phyloP scores from a whole-genome alignment of 2,329 filamentous ascomycete species.

The Pseudofabraea citricarpa region DNA sequence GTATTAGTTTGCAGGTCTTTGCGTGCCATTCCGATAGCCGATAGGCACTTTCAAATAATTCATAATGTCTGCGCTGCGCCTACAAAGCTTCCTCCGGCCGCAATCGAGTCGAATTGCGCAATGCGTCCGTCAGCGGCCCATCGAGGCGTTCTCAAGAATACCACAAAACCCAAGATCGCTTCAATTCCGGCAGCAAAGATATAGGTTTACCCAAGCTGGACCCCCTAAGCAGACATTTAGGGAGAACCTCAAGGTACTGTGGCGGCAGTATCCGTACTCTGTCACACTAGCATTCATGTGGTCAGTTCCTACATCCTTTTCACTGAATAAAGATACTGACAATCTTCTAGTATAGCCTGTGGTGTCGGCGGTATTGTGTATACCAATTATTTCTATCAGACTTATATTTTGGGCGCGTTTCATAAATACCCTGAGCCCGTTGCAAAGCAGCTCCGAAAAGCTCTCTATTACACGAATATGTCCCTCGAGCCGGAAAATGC shows the following conservation, averaged over 20 bases:
- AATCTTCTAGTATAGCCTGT: conserved; percentile 18
- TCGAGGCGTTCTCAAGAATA: conserved; percentile 14
- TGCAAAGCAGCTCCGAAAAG: conserved; percentile 73
- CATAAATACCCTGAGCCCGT: conserved; percentile 63
- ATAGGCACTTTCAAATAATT: not conserved
- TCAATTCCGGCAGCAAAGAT: conserved; percentile 21
- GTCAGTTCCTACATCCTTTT: conserved; percentile 7
- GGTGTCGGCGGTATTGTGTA: conserved; percentile 21
- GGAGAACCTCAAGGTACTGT: conserved; percentile 18
- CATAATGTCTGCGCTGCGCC: conserved; percentile 22
- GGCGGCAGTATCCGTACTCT: conserved; percentile 22
- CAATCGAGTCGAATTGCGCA: conserved; percentile 14
- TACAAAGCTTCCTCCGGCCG: conserved; percentile 15
- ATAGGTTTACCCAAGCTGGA: conserved; percentile 15
- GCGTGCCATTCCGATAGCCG: too few relatives aligned
- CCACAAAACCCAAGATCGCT: conserved; percentile 13
- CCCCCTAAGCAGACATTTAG: not conserved
- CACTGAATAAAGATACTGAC: not conserved
- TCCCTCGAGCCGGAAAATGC: conserved; percentile 70
- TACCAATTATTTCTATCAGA: conserved; percentile 25
- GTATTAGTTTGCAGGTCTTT: too few relatives aligned
- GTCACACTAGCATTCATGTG: conserved; percentile 20
- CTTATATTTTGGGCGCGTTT: conserved; percentile 34
- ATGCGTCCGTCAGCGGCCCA: conserved; percentile 22
- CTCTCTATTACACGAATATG: conserved; percentile 81